Percentiles rank a stretch among this genome's conserved stretches.
These are phyloP conservation scores for Eimeria acervulina DNA, from an alignment of 169 alveolate genomes.

Conservation along the genomic window DNA sequence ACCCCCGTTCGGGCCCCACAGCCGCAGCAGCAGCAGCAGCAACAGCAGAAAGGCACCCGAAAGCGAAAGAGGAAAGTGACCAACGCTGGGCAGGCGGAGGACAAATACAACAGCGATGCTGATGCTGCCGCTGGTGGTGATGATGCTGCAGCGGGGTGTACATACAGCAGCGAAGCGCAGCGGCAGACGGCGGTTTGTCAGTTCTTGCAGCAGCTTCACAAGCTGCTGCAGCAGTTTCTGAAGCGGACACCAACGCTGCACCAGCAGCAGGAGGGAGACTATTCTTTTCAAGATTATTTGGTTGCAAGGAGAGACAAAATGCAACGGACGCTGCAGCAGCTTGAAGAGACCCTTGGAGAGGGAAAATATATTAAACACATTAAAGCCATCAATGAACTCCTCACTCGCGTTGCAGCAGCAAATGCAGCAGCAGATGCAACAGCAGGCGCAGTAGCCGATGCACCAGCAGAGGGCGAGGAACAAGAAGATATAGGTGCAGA, in stretches of 20 bases:
- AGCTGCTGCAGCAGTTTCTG: neutral
- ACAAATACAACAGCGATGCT: neutral
- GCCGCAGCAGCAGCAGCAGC: conserved; percentile 42
- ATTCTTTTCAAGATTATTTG: too few relatives aligned
- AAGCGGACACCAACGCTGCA: neutral
- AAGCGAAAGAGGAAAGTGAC: neutral
- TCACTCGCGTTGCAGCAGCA: too few relatives aligned
- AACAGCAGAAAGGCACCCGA: neutral
- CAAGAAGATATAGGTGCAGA: too few relatives aligned
- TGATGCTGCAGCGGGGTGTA: neutral
- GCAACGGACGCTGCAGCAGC: too few relatives aligned
- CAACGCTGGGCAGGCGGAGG: neutral
- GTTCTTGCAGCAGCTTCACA: neutral
- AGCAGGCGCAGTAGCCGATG: too few relatives aligned
- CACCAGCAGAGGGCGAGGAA: too few relatives aligned
- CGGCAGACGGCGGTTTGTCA: neutral
- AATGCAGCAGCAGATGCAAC: too few relatives aligned
- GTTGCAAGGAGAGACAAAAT: too few relatives aligned
- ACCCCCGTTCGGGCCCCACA: neutral
- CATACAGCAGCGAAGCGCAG: conserved; percentile 1
- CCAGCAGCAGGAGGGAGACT: conserved; percentile 39
- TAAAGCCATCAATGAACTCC: too few relatives aligned
- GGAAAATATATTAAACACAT: too few relatives aligned
- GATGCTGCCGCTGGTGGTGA: neutral
- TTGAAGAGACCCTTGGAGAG: too few relatives aligned